Evolutionary conservation across 257 asterid species (phyloP), one percentile per base, ranked within the genome.

Genomic region (Capsicum rhomboideum): DNA sequence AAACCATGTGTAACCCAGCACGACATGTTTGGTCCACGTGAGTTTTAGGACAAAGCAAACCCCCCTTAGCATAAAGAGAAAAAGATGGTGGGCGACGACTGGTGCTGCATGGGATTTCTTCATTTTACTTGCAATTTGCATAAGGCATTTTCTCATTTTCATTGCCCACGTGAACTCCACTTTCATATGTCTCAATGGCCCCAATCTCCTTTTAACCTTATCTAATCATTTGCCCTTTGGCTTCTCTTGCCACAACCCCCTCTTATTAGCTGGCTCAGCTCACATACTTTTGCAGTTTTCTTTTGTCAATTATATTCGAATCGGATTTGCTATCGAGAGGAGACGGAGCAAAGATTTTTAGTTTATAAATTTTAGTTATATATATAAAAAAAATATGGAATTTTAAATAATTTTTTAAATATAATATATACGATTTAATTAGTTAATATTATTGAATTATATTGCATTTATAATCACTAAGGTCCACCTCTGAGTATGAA

Each of bases 1-100:
- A 13, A 46, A 46, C 59, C 40, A 74, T 23, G 80, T 46, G 80
- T 74, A 13, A 74, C 12, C 23, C 56, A 72, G 79, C 55, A 72
- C n/a, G n/a, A n/a, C 79, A 42, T 74, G 58, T 46, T 74, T 74
- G 80, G 80, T 44, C 80, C 40, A 74, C 80, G 59, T 74, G 59
- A 74, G 21, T 74, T 74, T 14, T 44, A 12, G 55, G 80, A 40
- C 78, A 40, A 69, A 69, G 31, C 78, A 20, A 40, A 5, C 31
- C 18, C 21, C 14, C 20, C 11, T 71, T n/a, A n/a, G n/a, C n/a
- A n/a, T n/a, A n/a, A n/a, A 40, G 31, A 21, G 1, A 72, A 21
- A 23, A 46, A 23, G 80, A 23, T 13, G 56, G n/a, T 44, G 79
- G 34, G 53, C 78, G 49, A 37, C 78, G 49, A 37, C 69, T 23